Evolutionary conservation across 225 moss, liverwort and hornwort genomes (phyloP).

Genomic region (Pleurozium schreberi): DNA sequence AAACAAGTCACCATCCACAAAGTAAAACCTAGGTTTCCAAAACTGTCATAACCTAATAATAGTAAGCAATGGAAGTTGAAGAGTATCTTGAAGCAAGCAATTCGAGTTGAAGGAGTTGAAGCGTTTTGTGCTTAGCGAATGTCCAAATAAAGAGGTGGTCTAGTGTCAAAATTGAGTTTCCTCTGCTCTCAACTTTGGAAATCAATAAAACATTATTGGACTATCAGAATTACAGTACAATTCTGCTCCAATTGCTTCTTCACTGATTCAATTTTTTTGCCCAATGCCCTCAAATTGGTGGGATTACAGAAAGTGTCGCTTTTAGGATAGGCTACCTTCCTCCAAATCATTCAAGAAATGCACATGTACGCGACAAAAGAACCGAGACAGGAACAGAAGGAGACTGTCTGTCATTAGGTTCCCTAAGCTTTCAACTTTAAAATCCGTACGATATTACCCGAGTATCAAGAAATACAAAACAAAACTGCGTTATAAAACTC

Average conservation of each 20-base stretch:
- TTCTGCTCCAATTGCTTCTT: background rate
- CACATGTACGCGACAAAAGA: background rate
- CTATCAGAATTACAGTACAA: background rate
- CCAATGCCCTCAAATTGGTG: background rate
- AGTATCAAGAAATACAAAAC: background rate
- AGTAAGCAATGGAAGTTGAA: background rate
- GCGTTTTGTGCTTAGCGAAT: background rate
- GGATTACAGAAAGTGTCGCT: background rate
- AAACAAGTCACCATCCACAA: background rate
- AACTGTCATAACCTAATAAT: too few species aligned
- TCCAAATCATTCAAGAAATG: background rate
- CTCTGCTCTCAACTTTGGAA: background rate
- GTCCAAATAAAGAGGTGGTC: background rate
- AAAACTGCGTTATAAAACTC: background rate
- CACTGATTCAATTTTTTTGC: background rate
- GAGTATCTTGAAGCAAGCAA: background rate
- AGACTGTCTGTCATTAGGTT: background rate
- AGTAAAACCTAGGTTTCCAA: background rate
- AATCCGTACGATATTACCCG: background rate
- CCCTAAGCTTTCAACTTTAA: background rate
- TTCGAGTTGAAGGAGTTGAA: background rate
- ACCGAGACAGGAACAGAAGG: background rate
- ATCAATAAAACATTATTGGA: too few species aligned
- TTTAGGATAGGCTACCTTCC: too few species aligned
- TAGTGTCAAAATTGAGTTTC: background rate